These are phyloP conservation scores for Tardiomyces digboiensis DNA, from an alignment of 1,139 yeast genomes.

Conservation along the genomic window DNA sequence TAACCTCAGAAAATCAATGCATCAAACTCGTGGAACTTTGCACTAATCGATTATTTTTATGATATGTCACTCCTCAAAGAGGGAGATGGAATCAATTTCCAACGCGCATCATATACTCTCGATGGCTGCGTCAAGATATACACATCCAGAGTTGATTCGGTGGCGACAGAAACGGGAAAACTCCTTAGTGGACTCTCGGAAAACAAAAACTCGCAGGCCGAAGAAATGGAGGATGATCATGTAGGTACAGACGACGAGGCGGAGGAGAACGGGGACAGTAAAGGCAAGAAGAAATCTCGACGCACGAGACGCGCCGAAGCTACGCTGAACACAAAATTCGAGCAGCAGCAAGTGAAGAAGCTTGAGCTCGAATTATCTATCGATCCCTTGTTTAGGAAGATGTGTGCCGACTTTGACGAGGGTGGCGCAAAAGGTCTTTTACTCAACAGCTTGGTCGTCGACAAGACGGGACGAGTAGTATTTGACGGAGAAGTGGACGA, in stretches of 20 bases:
- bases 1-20: slow-evolving; percentile 28
- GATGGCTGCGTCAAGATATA: slow-evolving; percentile 86
- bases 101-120: slow-evolving; percentile 66
- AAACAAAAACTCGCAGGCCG: slow-evolving; percentile 10
- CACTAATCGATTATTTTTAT: slow-evolving; percentile 79
- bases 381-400: slow-evolving; percentile 84
- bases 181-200: slow-evolving; percentile 62
- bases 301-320: slow-evolving; percentile 27
- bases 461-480: slow-evolving; percentile 49
- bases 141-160: slow-evolving; percentile 82
- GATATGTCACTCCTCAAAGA: slow-evolving; percentile 51
- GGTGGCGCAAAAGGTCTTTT: slow-evolving; percentile 88
- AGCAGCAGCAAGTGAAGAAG: slow-evolving; percentile 53
- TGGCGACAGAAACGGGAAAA: slow-evolving; percentile 84
- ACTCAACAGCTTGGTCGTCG: slow-evolving; percentile 58
- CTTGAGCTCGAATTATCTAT: slow-evolving; percentile 70
- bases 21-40: slow-evolving; percentile 68
- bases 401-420: slow-evolving; percentile 88
- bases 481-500: slow-evolving; percentile 37
- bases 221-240: slow-evolving; percentile 16
- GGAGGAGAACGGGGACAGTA: slow-evolving; percentile 18
- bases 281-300: slow-evolving; percentile 11
- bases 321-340: slow-evolving; percentile 46
- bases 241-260: slow-evolving; percentile 25
- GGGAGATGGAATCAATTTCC: slow-evolving; percentile 62